Conservation (phyloP, 2,329 filamentous ascomycete genomes). For the Thielaviopsis ethacetica region DNA sequence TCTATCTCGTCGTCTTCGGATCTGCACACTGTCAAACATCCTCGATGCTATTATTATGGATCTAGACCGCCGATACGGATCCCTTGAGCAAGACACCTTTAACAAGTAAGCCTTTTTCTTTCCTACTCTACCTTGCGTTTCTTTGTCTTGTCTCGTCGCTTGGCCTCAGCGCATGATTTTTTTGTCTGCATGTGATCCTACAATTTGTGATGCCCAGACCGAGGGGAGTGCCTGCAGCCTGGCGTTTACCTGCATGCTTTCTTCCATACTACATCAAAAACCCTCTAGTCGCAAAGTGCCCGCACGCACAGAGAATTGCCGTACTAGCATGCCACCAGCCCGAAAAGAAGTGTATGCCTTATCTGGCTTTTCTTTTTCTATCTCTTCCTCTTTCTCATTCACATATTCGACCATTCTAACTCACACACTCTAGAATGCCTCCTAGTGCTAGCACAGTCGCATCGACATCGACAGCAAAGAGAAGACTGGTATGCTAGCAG, state of each 20-base stretch:
- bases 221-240: background rate
- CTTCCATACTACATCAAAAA: background rate
- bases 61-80: background rate
- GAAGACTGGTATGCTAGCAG: background rate
- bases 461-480: background rate
- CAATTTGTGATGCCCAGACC: background rate
- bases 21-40: background rate
- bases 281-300: background rate
- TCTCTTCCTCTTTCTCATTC: background rate
- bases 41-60: background rate
- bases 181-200: background rate
- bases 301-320: background rate
- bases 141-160: background rate
- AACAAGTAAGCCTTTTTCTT: background rate
- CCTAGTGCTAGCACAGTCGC: background rate
- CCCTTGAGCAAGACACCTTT: background rate
- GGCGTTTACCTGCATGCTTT: background rate
- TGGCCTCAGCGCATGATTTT: background rate
- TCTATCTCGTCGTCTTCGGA: background rate
- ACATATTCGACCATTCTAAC: background rate
- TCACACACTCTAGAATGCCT: background rate
- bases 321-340: background rate
- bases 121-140: background rate
- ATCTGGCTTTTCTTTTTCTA: background rate
- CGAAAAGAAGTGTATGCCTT: background rate